Evolutionary conservation across 2,329 filamentous ascomycete species (phyloP), one percentile per base, ranked within the genome.

Genomic region (Coniochaeta sp.): DNA sequence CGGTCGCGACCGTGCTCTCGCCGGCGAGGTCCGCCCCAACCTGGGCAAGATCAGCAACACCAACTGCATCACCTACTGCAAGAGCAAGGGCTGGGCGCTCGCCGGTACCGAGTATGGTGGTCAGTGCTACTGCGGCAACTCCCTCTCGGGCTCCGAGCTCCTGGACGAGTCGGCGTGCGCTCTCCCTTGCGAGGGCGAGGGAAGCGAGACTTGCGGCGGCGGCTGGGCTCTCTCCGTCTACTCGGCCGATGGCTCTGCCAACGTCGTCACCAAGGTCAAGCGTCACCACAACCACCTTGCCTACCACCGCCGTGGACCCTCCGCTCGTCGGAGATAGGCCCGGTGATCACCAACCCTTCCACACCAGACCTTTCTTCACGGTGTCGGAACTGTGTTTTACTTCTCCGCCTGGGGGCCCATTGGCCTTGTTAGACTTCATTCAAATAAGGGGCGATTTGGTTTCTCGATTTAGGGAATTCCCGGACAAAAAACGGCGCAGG

Each of bases 191-290:
- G 75, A 77, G 58, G 82, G 80, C 24, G 77, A 83, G 63, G 62
- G 63, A 1, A 69, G 67, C 12, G 71, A 83, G 66, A 73, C 73
- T 6, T 86, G 83, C 65, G 83, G 83, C 55, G 82, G 81, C 17
- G 63, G 68, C 59, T 74, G 75, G 71, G 72, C 76, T 11, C 71
- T 82, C 57, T 77, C 71, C 60, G 73, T 81, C 60, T 83, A 77
- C 67, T 75, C 72, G 16, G 58, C 31, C 24, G 54, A 60, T 19
- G 57, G 59, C 47, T 57, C 64, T 24, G 65, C 64, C 63, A 72
- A 72, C 64, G 47, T 52, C 22, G 47, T 52, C 16, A 17, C 22
- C 47, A 52, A 52, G 47, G 61, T 63, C 9, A 72, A 73, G 60
- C 73, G 75, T 60, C 73, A 77, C 64, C 74, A 74, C 63, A 69